Base-by-base conservation (phyloP, 2,329 filamentous ascomycete species). In the Hypoxylon sp. region DNA sequence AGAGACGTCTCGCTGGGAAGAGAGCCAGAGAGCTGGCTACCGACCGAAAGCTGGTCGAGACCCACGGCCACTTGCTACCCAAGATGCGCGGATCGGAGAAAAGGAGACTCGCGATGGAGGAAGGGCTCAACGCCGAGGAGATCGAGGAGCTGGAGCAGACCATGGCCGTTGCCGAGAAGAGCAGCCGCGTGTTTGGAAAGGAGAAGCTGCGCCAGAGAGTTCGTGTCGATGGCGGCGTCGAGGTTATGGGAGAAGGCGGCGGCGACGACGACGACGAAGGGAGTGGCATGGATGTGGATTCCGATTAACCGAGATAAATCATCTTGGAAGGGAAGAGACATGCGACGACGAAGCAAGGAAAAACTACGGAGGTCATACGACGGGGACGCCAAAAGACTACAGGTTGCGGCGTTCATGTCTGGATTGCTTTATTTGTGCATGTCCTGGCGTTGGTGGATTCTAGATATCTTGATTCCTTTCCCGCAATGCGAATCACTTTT, bases 11-110 rank as follows among this genome's bases (percentile, higher is more conserved):
- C 92, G 90, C 90, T 58, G 94, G 94, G 80, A 97, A 97, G 84
- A 91, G 92, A 83, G 92, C 92, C 81, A 88, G 90, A 78, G 90
- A 96, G 84, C 86, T 93, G 72, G 92, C 91, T 76, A 85, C 87
- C 71, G 93, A 97, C 78, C 86, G 93, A 80, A 96, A 95, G 85
- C 87, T 98, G 73, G 94, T 99, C 57, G 91, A 91, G 74, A 90
- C 96, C 85, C 95, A 97, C 83, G 90, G 94, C 85, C 96, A 99
- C 83, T 87, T 99, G 81, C 88, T 99, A 76, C 94, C 93, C 74
- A 88, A 88, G 78, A 84, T 92, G 80, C 84, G 88, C 74, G 88
- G 86, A 75, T 88, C 85, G 81, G 88, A 91, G 84, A 86, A 85
- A 82, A 83, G 83, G 76, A 81, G 83, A 63, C 81, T 91, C 75